phyloP scores from a whole-genome alignment of 2,329 filamentous ascomycete genomes.

The Diaporthe vaccinii region DNA sequence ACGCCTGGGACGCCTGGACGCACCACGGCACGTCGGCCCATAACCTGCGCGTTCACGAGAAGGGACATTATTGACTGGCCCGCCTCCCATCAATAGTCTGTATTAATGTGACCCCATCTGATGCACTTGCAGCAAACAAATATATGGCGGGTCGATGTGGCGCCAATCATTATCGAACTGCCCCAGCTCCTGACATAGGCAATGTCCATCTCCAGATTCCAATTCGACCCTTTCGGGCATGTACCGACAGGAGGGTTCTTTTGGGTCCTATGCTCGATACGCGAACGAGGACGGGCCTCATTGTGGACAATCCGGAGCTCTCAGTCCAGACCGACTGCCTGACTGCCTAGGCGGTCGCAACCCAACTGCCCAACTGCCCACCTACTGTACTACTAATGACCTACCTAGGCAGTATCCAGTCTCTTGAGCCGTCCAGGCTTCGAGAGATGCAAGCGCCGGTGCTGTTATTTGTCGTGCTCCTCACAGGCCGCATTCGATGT shows the following conservation, averaged over 20 bases:
- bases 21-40: slow-evolving; percentile 35
- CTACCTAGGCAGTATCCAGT: not conserved
- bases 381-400: not conserved
- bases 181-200: slow-evolving; percentile 31
- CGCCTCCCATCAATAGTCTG: slow-evolving; percentile 27
- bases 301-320: slow-evolving; percentile 13
- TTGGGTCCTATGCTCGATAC: slow-evolving; percentile 33
- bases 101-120: slow-evolving; percentile 32
- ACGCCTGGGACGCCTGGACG: slow-evolving; percentile 15
- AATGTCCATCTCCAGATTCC: slow-evolving; percentile 32
- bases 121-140: slow-evolving; percentile 35
- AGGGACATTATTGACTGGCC: slow-evolving; percentile 29
- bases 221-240: slow-evolving; percentile 34
- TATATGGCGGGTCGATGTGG: slow-evolving; percentile 32
- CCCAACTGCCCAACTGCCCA: not conserved
- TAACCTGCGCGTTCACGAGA: slow-evolving; percentile 30
- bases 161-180: slow-evolving; percentile 27
- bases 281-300: slow-evolving; percentile 33
- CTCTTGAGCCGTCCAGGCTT: not conserved
- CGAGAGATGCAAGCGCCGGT: not conserved
- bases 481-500: slow-evolving; percentile 21
- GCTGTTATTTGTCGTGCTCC: slow-evolving; percentile 5
- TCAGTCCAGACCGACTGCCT: slow-evolving; percentile 15
- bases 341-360: slow-evolving; percentile 1
- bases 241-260: slow-evolving; percentile 36